These are phyloP conservation scores for Fusarium penzigii DNA, from an alignment of 2,329 filamentous ascomycete genomes.

Conservation along the genomic window DNA sequence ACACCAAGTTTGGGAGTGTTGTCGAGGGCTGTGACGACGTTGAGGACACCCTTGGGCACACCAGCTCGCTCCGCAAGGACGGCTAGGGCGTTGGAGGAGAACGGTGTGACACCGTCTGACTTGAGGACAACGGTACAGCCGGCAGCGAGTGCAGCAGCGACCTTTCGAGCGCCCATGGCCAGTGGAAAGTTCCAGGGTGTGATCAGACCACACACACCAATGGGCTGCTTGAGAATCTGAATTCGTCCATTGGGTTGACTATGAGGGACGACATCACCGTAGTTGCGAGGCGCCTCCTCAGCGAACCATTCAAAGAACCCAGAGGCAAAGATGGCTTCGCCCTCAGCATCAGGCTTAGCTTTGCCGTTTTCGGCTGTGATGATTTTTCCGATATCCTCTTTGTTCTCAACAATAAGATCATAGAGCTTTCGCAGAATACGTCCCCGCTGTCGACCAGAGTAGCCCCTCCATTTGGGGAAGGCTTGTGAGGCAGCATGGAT, in stretches of 20 bases:
- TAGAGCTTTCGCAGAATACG: slow-evolving; percentile 63
- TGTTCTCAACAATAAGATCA: slow-evolving; percentile 63
- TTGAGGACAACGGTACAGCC: slow-evolving; percentile 81
- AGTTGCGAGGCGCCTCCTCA: slow-evolving; percentile 49
- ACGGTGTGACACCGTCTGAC: slow-evolving; percentile 83
- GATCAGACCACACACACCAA: slow-evolving; percentile 35
- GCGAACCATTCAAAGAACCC: slow-evolving; percentile 57
- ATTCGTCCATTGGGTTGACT: slow-evolving; percentile 62
- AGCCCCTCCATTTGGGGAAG: slow-evolving; percentile 58
- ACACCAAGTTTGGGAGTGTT: slow-evolving; percentile 69
- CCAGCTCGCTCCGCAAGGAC: slow-evolving; percentile 81
- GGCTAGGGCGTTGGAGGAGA: slow-evolving; percentile 78
- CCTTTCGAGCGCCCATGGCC: slow-evolving; percentile 50
- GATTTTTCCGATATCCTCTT: slow-evolving; percentile 63
- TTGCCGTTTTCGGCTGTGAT: slow-evolving; percentile 74
- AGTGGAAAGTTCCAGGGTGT: slow-evolving; percentile 57
- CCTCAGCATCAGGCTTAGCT: slow-evolving; percentile 59
- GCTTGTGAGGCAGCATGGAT: slow-evolving; percentile 64
- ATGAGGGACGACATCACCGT: slow-evolving; percentile 61
- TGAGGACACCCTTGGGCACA: slow-evolving; percentile 23
- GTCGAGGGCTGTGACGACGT: slow-evolving; percentile 65
- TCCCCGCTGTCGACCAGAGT: slow-evolving; percentile 59
- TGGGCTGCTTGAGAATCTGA: slow-evolving; percentile 55
- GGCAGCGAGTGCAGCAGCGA: slow-evolving; percentile 60
- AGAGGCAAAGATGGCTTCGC: slow-evolving; percentile 63